Conservation (phyloP, 768 basidiomycete genomes). For the Pisolithus sp. region DNA sequence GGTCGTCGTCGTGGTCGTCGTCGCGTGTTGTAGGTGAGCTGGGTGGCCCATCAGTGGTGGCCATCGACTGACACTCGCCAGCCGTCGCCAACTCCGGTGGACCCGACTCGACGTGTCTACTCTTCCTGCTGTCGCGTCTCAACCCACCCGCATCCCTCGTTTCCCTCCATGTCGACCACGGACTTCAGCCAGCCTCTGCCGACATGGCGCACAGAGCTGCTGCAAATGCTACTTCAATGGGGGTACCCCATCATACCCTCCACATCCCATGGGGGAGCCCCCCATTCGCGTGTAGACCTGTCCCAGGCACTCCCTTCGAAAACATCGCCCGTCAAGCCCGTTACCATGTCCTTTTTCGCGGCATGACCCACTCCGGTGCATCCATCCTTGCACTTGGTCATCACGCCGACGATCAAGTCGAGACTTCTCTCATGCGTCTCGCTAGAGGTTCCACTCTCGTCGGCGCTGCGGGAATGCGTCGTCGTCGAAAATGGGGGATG, state of each 20-base stretch:
- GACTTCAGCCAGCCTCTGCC: slow-evolving; percentile 52
- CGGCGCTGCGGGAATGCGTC: slow-evolving; percentile 65
- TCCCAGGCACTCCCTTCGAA: slow-evolving; percentile 41
- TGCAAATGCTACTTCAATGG: slow-evolving; percentile 34
- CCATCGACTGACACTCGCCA: slow-evolving; percentile 16
- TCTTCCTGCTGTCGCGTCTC: slow-evolving; percentile 55
- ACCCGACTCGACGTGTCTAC: slow-evolving; percentile 73
- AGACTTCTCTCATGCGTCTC: slow-evolving; percentile 70
- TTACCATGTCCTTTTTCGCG: slow-evolving; percentile 44
- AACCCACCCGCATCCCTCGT: slow-evolving; percentile 32
- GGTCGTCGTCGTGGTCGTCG: too few relatives aligned
- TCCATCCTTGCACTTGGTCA: slow-evolving; percentile 60
- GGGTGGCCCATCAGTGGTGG: not conserved
- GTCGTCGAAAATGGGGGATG: slow-evolving; percentile 75
- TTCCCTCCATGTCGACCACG: slow-evolving; percentile 66
- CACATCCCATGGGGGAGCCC: slow-evolving; percentile 52
- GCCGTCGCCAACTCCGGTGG: slow-evolving; percentile 80
- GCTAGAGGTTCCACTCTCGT: slow-evolving; percentile 47
- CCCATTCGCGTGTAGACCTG: slow-evolving; percentile 46
- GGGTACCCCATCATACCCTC: slow-evolving; percentile 40
- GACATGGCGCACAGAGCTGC: slow-evolving; percentile 49
- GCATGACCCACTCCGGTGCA: slow-evolving; percentile 34
- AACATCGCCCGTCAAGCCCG: slow-evolving; percentile 52
- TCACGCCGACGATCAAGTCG: slow-evolving; percentile 80
- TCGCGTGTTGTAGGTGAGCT: too few relatives aligned